Conservation (phyloP, 2,329 filamentous ascomycete genomes). For the Polychaeton citri region DNA sequence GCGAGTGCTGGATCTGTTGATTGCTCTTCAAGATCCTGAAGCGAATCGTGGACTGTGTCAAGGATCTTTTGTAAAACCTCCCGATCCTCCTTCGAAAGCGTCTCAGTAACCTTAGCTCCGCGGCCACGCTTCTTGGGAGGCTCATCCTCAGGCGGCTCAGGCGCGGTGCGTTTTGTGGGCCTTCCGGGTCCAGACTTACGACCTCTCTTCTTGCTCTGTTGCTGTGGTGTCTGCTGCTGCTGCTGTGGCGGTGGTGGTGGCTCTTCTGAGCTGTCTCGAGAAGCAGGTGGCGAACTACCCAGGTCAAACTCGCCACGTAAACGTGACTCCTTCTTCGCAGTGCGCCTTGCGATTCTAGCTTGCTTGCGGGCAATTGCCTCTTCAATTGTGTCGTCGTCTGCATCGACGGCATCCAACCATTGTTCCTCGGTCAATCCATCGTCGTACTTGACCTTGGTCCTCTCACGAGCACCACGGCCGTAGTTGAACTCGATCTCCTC, state of each 20-base stretch:
- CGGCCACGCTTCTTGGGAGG: constrained; percentile 62
- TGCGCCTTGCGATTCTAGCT: constrained; percentile 67
- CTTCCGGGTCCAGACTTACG: background rate
- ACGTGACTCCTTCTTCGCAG: constrained; percentile 60
- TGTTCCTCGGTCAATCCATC: constrained; percentile 97
- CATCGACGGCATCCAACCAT: constrained; percentile 95
- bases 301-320: constrained; percentile 27
- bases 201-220: background rate
- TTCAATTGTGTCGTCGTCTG: constrained; percentile 88
- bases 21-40: constrained; percentile 77
- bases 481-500: constrained; percentile 67
- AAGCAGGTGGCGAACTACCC: constrained; percentile 63
- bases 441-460: constrained; percentile 88
- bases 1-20: constrained; percentile 42
- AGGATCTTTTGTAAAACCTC: constrained; percentile 67
- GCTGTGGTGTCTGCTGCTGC: background rate
- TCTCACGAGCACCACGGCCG: constrained; percentile 86
- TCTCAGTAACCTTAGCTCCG: constrained; percentile 53
- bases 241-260: constrained; percentile 34
- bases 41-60: constrained; percentile 59
- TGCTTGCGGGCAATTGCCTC: constrained; percentile 84
- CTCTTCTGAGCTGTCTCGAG: constrained; percentile 72
- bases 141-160: background rate
- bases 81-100: constrained; percentile 56
- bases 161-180: background rate